Percentiles rank a stretch among this genome's conserved stretches.
Evolutionary conservation across 257 asterid species (phyloP).

Genomic region (Gentiana macrophylla): DNA sequence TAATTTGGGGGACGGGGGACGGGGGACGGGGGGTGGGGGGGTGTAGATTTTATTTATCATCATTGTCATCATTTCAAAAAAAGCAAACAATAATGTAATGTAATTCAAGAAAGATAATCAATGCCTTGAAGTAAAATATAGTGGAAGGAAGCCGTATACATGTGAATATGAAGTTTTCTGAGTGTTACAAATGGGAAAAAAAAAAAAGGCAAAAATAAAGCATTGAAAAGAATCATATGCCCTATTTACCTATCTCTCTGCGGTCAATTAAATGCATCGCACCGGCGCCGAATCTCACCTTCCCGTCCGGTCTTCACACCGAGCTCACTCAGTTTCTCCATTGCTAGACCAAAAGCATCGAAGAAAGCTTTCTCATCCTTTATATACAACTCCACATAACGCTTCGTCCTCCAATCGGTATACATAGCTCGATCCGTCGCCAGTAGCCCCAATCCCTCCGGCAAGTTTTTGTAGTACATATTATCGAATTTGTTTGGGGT

Average conservation of each 20-base stretch:
- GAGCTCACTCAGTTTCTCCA: slow-evolving; percentile 64
- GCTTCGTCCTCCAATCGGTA: slow-evolving; percentile 48
- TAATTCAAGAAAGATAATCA: no score
- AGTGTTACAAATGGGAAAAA: neutral
- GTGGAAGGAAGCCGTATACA: no score
- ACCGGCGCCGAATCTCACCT: slow-evolving; percentile 91
- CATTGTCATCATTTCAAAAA: no score
- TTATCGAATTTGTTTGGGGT: slow-evolving; percentile 75
- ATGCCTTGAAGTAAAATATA: no score
- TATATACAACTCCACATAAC: slow-evolving; percentile 42
- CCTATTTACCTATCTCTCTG: neutral
- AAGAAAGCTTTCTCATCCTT: slow-evolving; percentile 50
- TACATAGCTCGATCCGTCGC: slow-evolving; percentile 53
- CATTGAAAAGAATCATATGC: neutral
- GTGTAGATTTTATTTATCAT: no score
- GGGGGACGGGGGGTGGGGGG: no score
- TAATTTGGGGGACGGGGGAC: no score
- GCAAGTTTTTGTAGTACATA: slow-evolving; percentile 48
- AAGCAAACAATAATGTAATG: no score
- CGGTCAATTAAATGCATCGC: slow-evolving; percentile 65
- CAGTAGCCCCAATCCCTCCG: slow-evolving; percentile 60
- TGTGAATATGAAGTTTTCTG: no score
- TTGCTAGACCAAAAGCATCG: slow-evolving; percentile 63
- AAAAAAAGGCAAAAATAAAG: neutral
- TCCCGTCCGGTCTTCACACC: slow-evolving; percentile 51